A percentile compares a stretch with the other conserved stretches of the same genome.
phyloP scores from a whole-genome alignment of 768 basidiomycete genomes.

The Russula sp. region DNA sequence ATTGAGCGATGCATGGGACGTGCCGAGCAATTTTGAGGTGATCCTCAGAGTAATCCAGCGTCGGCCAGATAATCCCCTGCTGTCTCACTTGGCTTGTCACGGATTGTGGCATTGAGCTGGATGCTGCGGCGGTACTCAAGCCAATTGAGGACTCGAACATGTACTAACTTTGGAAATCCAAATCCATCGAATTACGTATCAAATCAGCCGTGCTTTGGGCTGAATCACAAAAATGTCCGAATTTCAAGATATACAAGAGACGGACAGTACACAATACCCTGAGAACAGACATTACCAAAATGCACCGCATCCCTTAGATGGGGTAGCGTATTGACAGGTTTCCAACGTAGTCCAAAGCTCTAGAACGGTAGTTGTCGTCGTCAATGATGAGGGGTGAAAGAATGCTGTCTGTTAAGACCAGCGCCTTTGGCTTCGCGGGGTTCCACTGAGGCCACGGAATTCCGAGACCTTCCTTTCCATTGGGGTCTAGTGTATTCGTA shows the following conservation, averaged over 20 bases:
- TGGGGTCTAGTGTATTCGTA: constrained; percentile 26
- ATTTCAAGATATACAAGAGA: background rate
- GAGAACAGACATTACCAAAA: background rate
- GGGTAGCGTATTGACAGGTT: constrained; percentile 26
- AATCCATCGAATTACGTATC: background rate
- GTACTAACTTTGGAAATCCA: background rate
- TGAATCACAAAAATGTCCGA: background rate
- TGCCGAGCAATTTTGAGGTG: no score
- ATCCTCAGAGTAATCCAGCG: no score
- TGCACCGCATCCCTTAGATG: constrained; percentile 9
- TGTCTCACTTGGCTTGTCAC: no score
- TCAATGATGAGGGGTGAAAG: constrained; percentile 14
- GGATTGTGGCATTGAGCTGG: no score
- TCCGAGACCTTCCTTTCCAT: constrained; percentile 14
- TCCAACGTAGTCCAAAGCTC: constrained; percentile 15
- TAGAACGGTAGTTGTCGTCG: constrained; percentile 25
- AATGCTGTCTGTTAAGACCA: constrained; percentile 17
- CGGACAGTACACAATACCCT: background rate
- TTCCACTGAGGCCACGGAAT: constrained; percentile 28
- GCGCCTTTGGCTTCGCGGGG: constrained; percentile 14
- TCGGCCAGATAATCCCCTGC: no score
- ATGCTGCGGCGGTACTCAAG: no score
- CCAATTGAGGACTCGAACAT: no score
- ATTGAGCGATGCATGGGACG: no score
- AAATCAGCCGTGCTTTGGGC: background rate